Evolutionary conservation across 1,284 basidiomycete genomes (phyloP).

Genomic region (Macrocystidia cucumis): DNA sequence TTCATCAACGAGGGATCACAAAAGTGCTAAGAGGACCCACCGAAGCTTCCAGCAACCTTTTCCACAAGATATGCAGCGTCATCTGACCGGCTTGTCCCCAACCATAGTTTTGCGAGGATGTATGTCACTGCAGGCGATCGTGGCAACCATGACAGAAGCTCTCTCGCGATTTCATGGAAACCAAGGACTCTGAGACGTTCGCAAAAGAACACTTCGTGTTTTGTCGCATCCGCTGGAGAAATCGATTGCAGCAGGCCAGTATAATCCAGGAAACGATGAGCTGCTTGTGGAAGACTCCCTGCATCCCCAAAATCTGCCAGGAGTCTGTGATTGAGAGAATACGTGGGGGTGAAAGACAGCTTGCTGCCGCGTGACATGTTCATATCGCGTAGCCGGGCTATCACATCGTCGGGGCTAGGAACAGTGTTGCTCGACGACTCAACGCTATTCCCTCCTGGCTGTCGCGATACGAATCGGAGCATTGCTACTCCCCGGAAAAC

Average conservation of each 20-base stretch:
- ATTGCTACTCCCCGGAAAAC: conserved; percentile 71
- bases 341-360: conserved; percentile 41
- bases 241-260: conserved; percentile 59
- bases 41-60: conserved; percentile 70
- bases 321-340: conserved; percentile 67
- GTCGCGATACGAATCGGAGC: conserved; percentile 49
- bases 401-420: conserved; percentile 53
- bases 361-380: conserved; percentile 53
- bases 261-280: conserved; percentile 61
- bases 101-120: conserved; percentile 60
- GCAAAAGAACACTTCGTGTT: conserved; percentile 66
- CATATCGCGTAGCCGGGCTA: conserved; percentile 61
- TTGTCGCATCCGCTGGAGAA: conserved; percentile 55
- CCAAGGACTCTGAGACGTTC: conserved; percentile 61
- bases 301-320: conserved; percentile 43
- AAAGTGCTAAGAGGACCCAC: conserved; percentile 35
- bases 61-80: conserved; percentile 70
- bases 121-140: conserved; percentile 70
- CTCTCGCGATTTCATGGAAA: conserved; percentile 53
- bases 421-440: conserved; percentile 17
- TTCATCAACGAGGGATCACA: conserved; percentile 3
- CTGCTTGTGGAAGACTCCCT: conserved; percentile 42
- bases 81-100: conserved; percentile 66
- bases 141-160: conserved; percentile 70
- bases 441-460: conserved; percentile 42